Evolutionary conservation across 208 protist genomes (phyloP).

Genomic region (Phytomonas sp.): DNA sequence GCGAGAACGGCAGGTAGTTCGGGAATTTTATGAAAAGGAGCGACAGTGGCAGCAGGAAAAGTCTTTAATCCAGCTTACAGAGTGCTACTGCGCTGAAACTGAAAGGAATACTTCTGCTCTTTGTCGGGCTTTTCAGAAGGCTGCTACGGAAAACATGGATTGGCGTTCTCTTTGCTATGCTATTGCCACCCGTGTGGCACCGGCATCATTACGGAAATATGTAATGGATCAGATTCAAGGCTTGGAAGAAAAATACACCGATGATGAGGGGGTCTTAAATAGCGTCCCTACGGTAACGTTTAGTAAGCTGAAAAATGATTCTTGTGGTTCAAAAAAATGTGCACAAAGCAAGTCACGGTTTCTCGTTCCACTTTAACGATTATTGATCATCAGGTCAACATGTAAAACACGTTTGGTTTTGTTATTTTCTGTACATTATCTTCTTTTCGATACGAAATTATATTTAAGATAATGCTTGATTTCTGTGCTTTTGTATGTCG

Average conservation of each 20-base stretch:
- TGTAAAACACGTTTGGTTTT: not conserved
- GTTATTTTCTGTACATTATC: not conserved
- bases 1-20: not conserved
- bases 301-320: not conserved
- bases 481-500: not conserved
- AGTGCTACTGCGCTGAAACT: not conserved
- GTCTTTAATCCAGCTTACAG: not conserved
- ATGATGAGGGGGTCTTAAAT: not conserved
- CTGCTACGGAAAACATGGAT: not conserved
- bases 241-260: not conserved
- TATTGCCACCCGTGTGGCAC: not conserved
- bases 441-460: slow-evolving; percentile 1
- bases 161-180: not conserved
- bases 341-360: not conserved
- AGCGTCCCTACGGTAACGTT: not conserved
- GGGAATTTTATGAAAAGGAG: not conserved
- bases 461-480: not conserved
- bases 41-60: not conserved
- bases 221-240: not conserved
- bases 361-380: not conserved
- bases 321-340: not conserved
- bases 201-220: not conserved
- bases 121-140: not conserved
- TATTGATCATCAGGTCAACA: not conserved
- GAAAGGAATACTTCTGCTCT: not conserved